Percentiles rank a stretch among this genome's conserved stretches.
Conservation (phyloP, 768 basidiomycete species). For the Pleurotus ostreatus region DNA sequence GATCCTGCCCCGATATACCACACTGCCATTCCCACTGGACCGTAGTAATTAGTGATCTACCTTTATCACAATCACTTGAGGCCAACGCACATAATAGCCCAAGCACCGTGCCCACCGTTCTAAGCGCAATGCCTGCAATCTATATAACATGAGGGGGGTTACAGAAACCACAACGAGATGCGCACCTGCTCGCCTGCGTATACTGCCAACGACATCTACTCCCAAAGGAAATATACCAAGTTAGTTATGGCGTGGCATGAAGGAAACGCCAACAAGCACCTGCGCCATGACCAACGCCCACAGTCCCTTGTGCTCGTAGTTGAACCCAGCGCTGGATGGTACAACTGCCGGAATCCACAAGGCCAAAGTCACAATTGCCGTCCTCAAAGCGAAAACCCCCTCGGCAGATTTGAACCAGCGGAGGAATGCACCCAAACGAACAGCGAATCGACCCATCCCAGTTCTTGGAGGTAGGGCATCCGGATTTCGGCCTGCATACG, state of each 20-base stretch:
- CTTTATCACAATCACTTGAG: conserved; percentile 17
- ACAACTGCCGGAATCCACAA: conserved; percentile 50
- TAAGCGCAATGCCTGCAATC: too few relatives aligned
- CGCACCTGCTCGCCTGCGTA: too few relatives aligned
- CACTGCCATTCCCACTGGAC: not conserved
- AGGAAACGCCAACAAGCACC: not conserved
- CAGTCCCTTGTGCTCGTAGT: conserved; percentile 40
- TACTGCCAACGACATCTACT: conserved; percentile 19
- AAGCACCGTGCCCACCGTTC: conserved; percentile 26
- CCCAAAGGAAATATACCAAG: not conserved
- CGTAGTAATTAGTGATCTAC: not conserved
- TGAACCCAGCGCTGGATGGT: conserved; percentile 35
- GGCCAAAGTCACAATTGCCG: conserved; percentile 41
- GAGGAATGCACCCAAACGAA: conserved; percentile 27
- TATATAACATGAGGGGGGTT: conserved; percentile 17
- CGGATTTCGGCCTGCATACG: conserved; percentile 28
- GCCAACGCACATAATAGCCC: conserved; percentile 52
- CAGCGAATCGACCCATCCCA: conserved; percentile 25
- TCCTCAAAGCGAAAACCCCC: conserved; percentile 49
- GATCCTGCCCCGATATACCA: conserved; percentile 31
- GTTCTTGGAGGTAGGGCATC: conserved; percentile 39
- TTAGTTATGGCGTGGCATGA: too few relatives aligned
- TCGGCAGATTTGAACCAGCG: conserved; percentile 37
- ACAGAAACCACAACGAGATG: not conserved
- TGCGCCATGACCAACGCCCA: conserved; percentile 63